A percentile compares a stretch with the other conserved stretches of the same genome.
These are phyloP conservation scores for Suillus clintonianus DNA, from an alignment of 768 basidiomycete species.

Conservation along the genomic window DNA sequence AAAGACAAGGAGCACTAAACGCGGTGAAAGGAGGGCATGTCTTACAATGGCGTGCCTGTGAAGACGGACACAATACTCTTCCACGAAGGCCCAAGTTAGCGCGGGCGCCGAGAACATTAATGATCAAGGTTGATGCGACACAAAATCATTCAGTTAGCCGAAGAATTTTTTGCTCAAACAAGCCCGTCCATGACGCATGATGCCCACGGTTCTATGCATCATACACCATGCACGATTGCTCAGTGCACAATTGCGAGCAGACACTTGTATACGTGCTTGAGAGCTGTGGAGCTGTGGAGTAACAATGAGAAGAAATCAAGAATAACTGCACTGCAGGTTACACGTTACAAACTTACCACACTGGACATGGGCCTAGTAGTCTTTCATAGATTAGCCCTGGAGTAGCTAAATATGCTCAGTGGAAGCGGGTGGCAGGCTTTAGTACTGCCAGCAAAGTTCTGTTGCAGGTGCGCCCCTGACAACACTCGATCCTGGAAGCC, in stretches of 20 bases:
- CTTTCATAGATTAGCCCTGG: background rate
- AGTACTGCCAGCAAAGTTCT: too few species aligned
- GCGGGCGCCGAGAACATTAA: background rate
- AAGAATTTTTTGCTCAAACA: background rate
- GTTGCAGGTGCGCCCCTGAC: too few species aligned
- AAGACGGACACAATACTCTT: background rate
- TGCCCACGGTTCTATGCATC: background rate
- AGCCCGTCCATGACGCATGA: background rate
- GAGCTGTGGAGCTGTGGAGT: background rate
- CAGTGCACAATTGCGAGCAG: background rate
- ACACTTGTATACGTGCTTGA: background rate
- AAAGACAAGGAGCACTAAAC: background rate
- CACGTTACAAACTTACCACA: background rate
- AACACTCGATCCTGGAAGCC: too few species aligned
- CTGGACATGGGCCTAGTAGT: background rate
- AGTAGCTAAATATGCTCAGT: too few species aligned
- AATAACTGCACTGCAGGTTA: background rate
- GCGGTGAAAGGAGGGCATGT: background rate
- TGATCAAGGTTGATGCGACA: background rate
- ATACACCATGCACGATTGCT: background rate
- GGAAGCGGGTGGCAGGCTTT: too few species aligned
- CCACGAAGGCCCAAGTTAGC: background rate
- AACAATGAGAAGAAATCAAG: background rate
- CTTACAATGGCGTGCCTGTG: background rate
- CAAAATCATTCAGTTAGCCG: background rate